Evolutionary conservation across 345 rosid species (phyloP), one percentile per base, ranked within the genome.

Genomic region (Hibiscus trionum): DNA sequence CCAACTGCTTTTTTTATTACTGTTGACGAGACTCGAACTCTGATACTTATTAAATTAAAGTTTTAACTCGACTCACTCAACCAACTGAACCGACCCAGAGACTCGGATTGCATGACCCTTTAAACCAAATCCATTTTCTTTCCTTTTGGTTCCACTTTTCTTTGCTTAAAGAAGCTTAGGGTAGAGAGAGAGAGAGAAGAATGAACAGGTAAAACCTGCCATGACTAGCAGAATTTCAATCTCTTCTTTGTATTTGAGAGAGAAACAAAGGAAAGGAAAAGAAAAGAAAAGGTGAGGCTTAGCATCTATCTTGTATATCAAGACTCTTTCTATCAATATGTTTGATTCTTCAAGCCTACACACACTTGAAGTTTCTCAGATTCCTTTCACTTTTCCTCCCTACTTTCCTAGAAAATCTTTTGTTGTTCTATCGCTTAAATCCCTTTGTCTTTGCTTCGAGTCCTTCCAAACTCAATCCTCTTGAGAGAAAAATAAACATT

Each of bases 221-320:
- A 64, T 69, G 66, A 44, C 68, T 27, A 39, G 59, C 71, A 62
- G 66, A 71, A 49, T 49, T 71, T 61, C 79, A 56, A 72, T 52
- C 61, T 60, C 59, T 60, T 49, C 80, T 46, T 72, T 62, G 52
- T 79, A 67, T 69, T 53, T 52, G 66, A 56, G 75, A 63, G 75
- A 78, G 73, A 74, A 76, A 47, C 42, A 65, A 50, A 29, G 47
- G 55, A 59, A 76, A 66, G 53, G 72, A 56, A 60, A 69, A 55
- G 63, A 55, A 55, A 55, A 68, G n/a, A 55, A 82, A 83, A 84
- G 85, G 81, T 71, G 79, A 79, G 80, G 80, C 82, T 70, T 66
- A 77, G 80, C 82, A 76, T 82, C 86, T 83, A 82, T 80, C 88
- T 86, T 87, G 85, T 77, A 76, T 79, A 71, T 83, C 77, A 86